A percentile compares a stretch with the other conserved stretches of the same genome.
Conservation (phyloP, 2,329 filamentous ascomycete species). For the Xylaria sp. region DNA sequence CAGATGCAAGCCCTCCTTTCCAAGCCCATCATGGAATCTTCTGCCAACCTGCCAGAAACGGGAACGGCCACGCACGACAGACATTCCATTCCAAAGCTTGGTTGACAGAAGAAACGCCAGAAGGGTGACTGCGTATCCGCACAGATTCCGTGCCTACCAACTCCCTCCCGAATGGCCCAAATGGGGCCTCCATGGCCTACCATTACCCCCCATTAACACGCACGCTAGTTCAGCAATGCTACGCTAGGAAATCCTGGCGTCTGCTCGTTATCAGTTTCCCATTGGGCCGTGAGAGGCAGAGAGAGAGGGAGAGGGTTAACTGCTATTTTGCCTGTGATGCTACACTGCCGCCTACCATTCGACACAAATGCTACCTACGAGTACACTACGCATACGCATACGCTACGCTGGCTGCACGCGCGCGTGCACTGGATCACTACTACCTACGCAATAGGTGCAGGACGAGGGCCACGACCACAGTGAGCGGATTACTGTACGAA, state of each 20-base stretch:
- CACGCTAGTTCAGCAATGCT: conserved; percentile 7
- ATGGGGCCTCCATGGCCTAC: not conserved
- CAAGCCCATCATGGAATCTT: conserved; percentile 4
- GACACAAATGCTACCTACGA: too few relatives aligned
- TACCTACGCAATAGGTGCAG: too few relatives aligned
- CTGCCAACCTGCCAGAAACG: conserved; percentile 18
- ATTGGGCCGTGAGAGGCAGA: conserved; percentile 5
- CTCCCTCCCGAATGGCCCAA: too few relatives aligned
- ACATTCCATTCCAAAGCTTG: not conserved
- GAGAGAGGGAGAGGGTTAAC: too few relatives aligned
- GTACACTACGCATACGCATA: not conserved
- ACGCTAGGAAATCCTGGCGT: conserved; percentile 4
- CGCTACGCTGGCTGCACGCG: not conserved
- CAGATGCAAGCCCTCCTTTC: not conserved
- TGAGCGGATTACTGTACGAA: too few relatives aligned
- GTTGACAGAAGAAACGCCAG: too few relatives aligned
- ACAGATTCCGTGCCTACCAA: too few relatives aligned
- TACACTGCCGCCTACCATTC: not conserved
- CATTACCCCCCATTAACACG: conserved; percentile 10
- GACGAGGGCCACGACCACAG: too few relatives aligned
- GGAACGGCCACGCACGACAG: conserved; percentile 5
- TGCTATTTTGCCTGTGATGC: not conserved
- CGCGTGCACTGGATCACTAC: not conserved
- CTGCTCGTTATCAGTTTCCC: not conserved
- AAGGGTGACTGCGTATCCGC: too few relatives aligned